phyloP scores from a whole-genome alignment of 2,329 filamentous ascomycete species.

The Ceratocystis ficicola region DNA sequence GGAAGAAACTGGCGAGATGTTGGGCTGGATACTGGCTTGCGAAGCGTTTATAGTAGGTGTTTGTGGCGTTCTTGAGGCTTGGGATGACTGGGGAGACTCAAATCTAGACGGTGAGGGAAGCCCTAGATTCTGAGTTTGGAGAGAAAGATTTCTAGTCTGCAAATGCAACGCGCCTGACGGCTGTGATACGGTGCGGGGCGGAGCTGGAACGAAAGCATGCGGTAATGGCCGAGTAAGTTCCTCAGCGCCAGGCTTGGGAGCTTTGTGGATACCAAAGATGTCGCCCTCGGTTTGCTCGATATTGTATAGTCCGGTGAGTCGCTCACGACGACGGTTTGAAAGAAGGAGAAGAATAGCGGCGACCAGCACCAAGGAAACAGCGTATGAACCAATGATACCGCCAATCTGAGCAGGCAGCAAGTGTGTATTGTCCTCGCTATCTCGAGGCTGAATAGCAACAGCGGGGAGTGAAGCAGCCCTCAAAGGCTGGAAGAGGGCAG shows the following conservation, averaged over 20 bases:
- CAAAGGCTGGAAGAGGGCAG: slow-evolving; percentile 22
- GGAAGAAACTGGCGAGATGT: slow-evolving; percentile 32
- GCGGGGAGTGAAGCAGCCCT: slow-evolving; percentile 26
- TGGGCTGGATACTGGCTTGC: slow-evolving; percentile 24
- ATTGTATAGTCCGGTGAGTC: slow-evolving; percentile 31
- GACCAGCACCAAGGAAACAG: slow-evolving; percentile 62
- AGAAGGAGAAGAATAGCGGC: slow-evolving; percentile 53
- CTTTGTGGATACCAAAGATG: slow-evolving; percentile 30
- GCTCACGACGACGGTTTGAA: slow-evolving; percentile 42
- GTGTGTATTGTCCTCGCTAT: slow-evolving; percentile 26
- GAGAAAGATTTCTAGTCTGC: slow-evolving; percentile 17
- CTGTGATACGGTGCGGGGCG: background rate
- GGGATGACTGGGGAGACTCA: slow-evolving; percentile 14
- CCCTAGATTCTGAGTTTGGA: slow-evolving; percentile 18
- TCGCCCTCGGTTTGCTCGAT: slow-evolving; percentile 36
- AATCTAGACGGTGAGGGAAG: slow-evolving; percentile 6
- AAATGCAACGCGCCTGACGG: slow-evolving; percentile 8
- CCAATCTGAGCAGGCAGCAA: slow-evolving; percentile 66
- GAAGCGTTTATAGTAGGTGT: slow-evolving; percentile 24
- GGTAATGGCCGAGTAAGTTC: background rate
- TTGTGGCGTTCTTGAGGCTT: slow-evolving; percentile 23
- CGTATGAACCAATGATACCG: slow-evolving; percentile 73
- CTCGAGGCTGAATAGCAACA: slow-evolving; percentile 41
- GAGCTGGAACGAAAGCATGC: slow-evolving; percentile 20
- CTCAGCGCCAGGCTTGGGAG: background rate